Percentiles rank a stretch among this genome's conserved stretches.
Evolutionary conservation across 2,329 filamentous ascomycete species (phyloP).

Genomic region (Xylariaceae sp.): DNA sequence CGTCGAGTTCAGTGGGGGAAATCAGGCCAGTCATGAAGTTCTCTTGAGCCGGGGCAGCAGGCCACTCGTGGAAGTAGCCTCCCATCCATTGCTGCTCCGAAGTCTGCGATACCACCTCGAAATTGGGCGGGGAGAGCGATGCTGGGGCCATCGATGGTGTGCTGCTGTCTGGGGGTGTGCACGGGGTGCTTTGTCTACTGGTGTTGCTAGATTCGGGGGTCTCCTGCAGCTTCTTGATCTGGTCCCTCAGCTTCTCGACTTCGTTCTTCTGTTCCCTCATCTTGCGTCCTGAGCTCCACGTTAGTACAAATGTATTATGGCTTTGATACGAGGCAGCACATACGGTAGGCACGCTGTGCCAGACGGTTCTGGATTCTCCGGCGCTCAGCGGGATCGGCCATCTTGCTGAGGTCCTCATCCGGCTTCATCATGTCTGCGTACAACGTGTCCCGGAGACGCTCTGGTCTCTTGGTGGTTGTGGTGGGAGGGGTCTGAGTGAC

Average conservation of each 20-base stretch:
- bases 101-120: slow-evolving; percentile 18
- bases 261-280: slow-evolving; percentile 26
- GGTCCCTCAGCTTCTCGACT: slow-evolving; percentile 25
- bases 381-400: slow-evolving; percentile 22
- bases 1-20: slow-evolving; percentile 18
- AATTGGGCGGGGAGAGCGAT: slow-evolving; percentile 18
- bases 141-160: slow-evolving; percentile 12
- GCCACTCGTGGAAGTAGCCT: slow-evolving; percentile 23
- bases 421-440: slow-evolving; percentile 27
- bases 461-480: slow-evolving; percentile 18
- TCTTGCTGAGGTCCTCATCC: slow-evolving; percentile 23
- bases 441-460: slow-evolving; percentile 22
- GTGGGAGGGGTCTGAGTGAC: slow-evolving; percentile 13
- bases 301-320: slow-evolving; percentile 1
- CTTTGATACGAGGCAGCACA: slow-evolving; percentile 1
- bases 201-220: slow-evolving; percentile 19
- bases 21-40: slow-evolving; percentile 19
- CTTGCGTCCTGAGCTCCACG: slow-evolving; percentile 19
- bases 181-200: slow-evolving; percentile 22
- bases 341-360: slow-evolving; percentile 24
- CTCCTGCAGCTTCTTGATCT: slow-evolving; percentile 25
- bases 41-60: slow-evolving; percentile 17
- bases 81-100: slow-evolving; percentile 23
- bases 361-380: slow-evolving; percentile 24
- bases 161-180: slow-evolving; percentile 18